Evolutionary conservation across 768 basidiomycete species (phyloP).

Genomic region (Pleurotus tuber-regium): DNA sequence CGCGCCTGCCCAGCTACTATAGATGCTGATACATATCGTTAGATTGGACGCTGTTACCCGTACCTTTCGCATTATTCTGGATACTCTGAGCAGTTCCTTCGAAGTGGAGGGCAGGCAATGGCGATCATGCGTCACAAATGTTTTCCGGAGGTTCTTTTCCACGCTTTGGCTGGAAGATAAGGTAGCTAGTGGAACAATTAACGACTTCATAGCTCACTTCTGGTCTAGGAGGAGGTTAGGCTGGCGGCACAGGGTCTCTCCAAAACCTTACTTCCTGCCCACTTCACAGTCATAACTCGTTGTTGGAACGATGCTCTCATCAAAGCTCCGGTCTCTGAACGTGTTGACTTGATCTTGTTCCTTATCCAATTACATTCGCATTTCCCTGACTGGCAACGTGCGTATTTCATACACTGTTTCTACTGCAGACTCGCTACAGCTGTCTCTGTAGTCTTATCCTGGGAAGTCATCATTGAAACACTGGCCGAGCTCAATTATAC

Average conservation of each 20-base stretch:
- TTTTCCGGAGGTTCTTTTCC: constrained; percentile 61
- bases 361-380: constrained; percentile 66
- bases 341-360: constrained; percentile 58
- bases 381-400: constrained; percentile 68
- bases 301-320: constrained; percentile 67
- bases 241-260: constrained; percentile 55
- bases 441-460: constrained; percentile 51
- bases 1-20: constrained; percentile 1
- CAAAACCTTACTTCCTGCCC: constrained; percentile 60
- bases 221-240: constrained; percentile 66
- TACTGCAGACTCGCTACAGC: neutral
- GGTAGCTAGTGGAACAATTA: constrained; percentile 31
- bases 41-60: constrained; percentile 54
- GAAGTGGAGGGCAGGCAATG: constrained; percentile 64
- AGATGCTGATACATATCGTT: neutral
- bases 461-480: constrained; percentile 58
- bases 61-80: constrained; percentile 63
- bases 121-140: constrained; percentile 55
- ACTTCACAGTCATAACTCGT: constrained; percentile 59
- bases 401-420: too few relatives aligned
- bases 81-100: constrained; percentile 63
- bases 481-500: constrained; percentile 55
- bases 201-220: neutral
- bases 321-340: constrained; percentile 54
- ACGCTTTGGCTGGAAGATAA: constrained; percentile 62